These are phyloP conservation scores for Cynanchum wilfordii DNA, from an alignment of 257 asterid species.

Conservation along the genomic window DNA sequence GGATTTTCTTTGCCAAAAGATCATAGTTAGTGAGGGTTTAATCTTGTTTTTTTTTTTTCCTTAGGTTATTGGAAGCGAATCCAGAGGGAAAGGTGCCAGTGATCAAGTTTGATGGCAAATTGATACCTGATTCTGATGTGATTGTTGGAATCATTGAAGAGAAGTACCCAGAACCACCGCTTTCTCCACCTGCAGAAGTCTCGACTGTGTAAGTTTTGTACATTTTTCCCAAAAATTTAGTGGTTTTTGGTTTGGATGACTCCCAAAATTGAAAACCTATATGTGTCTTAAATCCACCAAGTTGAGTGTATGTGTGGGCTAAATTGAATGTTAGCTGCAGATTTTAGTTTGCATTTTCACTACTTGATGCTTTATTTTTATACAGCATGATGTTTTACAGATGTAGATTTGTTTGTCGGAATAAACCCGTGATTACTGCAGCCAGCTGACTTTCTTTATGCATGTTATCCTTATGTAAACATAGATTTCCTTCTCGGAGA, in stretches of 20 bases:
- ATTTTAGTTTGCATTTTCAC: not conserved
- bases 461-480: too few species aligned
- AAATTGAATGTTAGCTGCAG: too few species aligned
- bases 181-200: conserved; percentile 52
- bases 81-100: conserved; percentile 85
- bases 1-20: not conserved
- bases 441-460: not conserved
- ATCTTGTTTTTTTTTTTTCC: not conserved
- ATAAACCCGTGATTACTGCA: not conserved
- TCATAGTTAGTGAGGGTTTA: not conserved
- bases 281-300: not conserved
- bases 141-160: conserved; percentile 67
- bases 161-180: conserved; percentile 68
- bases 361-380: too few species aligned
- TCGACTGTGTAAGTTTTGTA: conserved; percentile 50
- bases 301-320: not conserved
- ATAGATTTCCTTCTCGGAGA: too few species aligned
- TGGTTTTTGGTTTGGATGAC: not conserved
- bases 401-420: not conserved
- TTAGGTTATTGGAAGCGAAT: conserved; percentile 61
- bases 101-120: conserved; percentile 60
- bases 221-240: not conserved
- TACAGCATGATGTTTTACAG: not conserved
- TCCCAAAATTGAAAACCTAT: not conserved
- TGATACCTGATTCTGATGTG: conserved; percentile 80